phyloP scores from a whole-genome alignment of 805 yeast genomes.

The Pichia exigua region DNA sequence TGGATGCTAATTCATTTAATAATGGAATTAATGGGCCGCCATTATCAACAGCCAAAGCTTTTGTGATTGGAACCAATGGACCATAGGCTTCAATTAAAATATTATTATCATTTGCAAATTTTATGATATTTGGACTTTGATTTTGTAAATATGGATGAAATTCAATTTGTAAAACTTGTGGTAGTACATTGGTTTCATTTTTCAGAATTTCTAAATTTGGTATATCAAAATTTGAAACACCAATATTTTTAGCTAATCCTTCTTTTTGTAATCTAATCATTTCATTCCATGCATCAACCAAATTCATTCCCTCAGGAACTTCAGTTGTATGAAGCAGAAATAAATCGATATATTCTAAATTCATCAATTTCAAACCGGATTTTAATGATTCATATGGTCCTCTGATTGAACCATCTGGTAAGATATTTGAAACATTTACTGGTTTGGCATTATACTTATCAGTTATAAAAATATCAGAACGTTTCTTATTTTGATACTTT shows the following conservation, averaged over 20 bases:
- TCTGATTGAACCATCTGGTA: constrained; percentile 18
- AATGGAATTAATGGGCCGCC: constrained; percentile 26
- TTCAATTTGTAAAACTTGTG: constrained; percentile 59
- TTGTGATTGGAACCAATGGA: constrained; percentile 38
- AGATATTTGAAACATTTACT: neutral
- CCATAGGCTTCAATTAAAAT: constrained; percentile 39
- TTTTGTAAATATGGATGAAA: constrained; percentile 55
- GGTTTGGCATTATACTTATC: constrained; percentile 40
- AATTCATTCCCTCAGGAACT: constrained; percentile 28
- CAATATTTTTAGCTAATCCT: constrained; percentile 39
- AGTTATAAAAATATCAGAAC: constrained; percentile 49
- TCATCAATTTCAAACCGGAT: constrained; percentile 38
- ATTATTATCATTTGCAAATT: constrained; percentile 28
- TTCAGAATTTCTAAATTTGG: constrained; percentile 38
- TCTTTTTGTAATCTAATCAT: constrained; percentile 41
- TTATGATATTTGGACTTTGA: constrained; percentile 45
- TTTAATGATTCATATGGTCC: constrained; percentile 43
- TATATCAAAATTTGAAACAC: constrained; percentile 50
- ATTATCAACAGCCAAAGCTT: constrained; percentile 15
- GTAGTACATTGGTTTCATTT: constrained; percentile 33
- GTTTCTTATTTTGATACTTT: constrained; percentile 19
- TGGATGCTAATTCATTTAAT: constrained; percentile 25
- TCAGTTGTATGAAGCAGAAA: constrained; percentile 56
- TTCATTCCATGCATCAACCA: constrained; percentile 42
- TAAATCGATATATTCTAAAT: constrained; percentile 48